Percentiles rank a stretch among this genome's conserved stretches.
phyloP scores from a whole-genome alignment of 495 filamentous ascomycete genomes.

The Aspergillus incahuasiensis region DNA sequence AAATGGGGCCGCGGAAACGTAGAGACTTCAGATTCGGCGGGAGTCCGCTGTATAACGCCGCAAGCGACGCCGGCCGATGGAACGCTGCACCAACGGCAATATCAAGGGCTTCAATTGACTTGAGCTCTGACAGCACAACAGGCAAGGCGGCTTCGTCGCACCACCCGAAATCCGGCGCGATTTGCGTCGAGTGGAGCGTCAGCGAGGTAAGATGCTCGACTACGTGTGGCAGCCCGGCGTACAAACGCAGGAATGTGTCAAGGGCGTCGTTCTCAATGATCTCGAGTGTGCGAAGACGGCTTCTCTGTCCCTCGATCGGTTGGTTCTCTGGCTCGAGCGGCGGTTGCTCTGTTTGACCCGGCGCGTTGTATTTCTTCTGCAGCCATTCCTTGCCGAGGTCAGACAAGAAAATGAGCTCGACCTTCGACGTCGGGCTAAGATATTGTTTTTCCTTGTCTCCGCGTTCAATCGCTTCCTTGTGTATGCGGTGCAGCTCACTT shows the following conservation, averaged over 20 bases:
- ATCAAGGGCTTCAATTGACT: slow-evolving; percentile 17
- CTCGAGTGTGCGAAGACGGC: slow-evolving; percentile 16
- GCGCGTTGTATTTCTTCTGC: slow-evolving; percentile 5
- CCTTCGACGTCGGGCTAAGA: slow-evolving; percentile 6
- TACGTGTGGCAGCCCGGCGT: slow-evolving; percentile 19
- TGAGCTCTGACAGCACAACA: slow-evolving; percentile 12
- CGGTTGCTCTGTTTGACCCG: background rate
- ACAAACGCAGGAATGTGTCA: slow-evolving; percentile 21
- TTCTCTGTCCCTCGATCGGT: background rate
- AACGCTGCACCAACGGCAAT: slow-evolving; percentile 25
- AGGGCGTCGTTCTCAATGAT: slow-evolving; percentile 26
- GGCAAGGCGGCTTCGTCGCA: slow-evolving; percentile 6
- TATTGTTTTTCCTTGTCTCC: slow-evolving; percentile 15
- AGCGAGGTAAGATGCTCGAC: slow-evolving; percentile 17
- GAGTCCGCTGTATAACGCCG: slow-evolving; percentile 13
- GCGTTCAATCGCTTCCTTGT: slow-evolving; percentile 11
- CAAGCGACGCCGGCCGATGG: slow-evolving; percentile 12
- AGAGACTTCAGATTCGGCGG: slow-evolving; percentile 19
- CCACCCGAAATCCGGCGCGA: slow-evolving; percentile 16
- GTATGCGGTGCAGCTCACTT: slow-evolving; percentile 3
- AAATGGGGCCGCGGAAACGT: slow-evolving; percentile 22
- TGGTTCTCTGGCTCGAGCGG: slow-evolving; percentile 10
- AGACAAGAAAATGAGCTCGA: slow-evolving; percentile 13
- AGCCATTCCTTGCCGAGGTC: slow-evolving; percentile 12
- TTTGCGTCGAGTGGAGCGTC: slow-evolving; percentile 18